Evolutionary conservation across 257 asterid species (phyloP), one percentile per base, ranked within the genome.

Genomic region (Schizonepeta tenuifolia): DNA sequence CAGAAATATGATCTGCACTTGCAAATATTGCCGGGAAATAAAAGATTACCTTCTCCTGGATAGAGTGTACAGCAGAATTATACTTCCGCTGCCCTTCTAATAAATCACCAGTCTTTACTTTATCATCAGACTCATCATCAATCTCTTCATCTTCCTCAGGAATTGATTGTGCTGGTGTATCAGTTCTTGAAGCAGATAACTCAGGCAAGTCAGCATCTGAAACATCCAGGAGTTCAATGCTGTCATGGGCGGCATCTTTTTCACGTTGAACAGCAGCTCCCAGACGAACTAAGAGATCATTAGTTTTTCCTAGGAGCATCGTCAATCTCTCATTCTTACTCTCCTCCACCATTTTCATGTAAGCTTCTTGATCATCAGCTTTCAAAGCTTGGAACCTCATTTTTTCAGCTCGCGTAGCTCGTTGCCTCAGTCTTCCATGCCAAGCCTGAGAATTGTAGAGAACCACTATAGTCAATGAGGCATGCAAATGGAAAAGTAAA

Each of bases 251-350:
- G 54, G 99, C 97, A 84, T 95, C 96, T 81, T 92, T 95, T 74
- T 95, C 91, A 73, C 96, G 98, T 81, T 95, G 99, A 79, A 95
- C 99, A 78, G 99, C 99, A 81, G 99, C 99, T 79, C 98, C 98
- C 73, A 95, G 63, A 55, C 96, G 91, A 80, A 83, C 97, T 38
- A 95, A 83, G 15, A 95, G 97, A 43, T 95, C 98, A 56, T 95
- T 92, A 26, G 99, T 95, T 85, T 95, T 95, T 66, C 95, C 97
- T 14, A 95, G 89, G 83, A 95, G 98, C 99, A 88, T 90, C 15
- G 96, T 95, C 84, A 95, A 77, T 71, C 98, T 84, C 71, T 92
- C 99, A 44, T 92, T 95, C 81, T 95, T 95, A 86, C 99, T 95
- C 87, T 95, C 99, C 84, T 95, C 97, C 51, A 92, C 99, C 98